Percentiles rank a stretch among this genome's conserved stretches.
phyloP scores from a whole-genome alignment of 2,329 filamentous ascomycete genomes.

The Pyricularia sp. region DNA sequence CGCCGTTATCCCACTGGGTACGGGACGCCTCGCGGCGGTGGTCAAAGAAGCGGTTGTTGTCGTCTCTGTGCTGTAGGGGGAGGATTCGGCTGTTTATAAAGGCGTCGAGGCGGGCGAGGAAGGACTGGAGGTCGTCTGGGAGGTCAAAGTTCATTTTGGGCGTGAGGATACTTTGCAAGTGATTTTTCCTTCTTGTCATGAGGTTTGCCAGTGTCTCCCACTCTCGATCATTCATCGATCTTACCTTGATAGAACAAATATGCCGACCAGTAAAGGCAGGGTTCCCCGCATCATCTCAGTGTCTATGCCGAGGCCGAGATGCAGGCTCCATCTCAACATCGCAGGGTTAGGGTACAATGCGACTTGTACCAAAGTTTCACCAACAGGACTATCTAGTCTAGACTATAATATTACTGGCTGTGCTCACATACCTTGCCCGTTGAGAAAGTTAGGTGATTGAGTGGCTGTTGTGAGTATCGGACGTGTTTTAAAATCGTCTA shows the following conservation, averaged over 20 bases:
- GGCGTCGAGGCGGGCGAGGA: slow-evolving; percentile 40
- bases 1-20: slow-evolving; percentile 49
- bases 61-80: slow-evolving; percentile 42
- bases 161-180: background rate
- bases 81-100: slow-evolving; percentile 46
- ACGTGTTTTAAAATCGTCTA: too few relatives aligned
- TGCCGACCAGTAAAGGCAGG: background rate
- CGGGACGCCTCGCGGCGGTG: slow-evolving; percentile 52
- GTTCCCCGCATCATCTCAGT: background rate
- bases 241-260: background rate
- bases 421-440: background rate
- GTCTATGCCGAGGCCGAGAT: background rate
- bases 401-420: too few relatives aligned
- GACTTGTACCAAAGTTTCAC: background rate
- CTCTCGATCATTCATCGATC: background rate
- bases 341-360: background rate
- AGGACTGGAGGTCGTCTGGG: slow-evolving; percentile 35
- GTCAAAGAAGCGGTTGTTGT: slow-evolving; percentile 58
- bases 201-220: background rate
- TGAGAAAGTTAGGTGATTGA: too few relatives aligned
- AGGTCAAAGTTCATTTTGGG: slow-evolving; percentile 44
- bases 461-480: too few relatives aligned
- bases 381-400: too few relatives aligned
- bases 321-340: background rate
- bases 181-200: background rate